A percentile compares a stretch with the other conserved stretches of the same genome.
Conservation (phyloP, 1,284 basidiomycete genomes). For the Malassezia japonica region DNA sequence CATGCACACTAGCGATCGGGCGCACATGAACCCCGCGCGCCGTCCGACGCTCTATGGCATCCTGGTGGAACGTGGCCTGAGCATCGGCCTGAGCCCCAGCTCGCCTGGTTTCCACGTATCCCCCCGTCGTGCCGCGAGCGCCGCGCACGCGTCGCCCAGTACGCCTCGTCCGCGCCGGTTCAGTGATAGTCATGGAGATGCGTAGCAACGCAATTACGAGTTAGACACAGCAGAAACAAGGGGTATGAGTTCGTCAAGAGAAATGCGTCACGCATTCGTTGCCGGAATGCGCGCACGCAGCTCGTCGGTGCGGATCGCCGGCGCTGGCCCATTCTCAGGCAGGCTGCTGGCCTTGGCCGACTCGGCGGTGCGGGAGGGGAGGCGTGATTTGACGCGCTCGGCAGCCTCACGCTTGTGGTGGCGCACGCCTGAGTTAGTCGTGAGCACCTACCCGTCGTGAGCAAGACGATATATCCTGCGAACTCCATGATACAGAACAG, state of each 20-base stretch:
- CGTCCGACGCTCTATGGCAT: slow-evolving; percentile 13
- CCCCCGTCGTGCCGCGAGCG: slow-evolving; percentile 1
- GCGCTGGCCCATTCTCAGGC: too few species aligned
- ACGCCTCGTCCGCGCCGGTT: too few species aligned
- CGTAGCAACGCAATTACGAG: too few species aligned
- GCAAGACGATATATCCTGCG: slow-evolving; percentile 1
- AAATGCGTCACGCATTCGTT: too few species aligned
- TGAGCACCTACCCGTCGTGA: not conserved
- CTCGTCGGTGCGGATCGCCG: too few species aligned
- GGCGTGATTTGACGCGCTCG: not conserved
- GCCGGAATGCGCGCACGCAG: too few species aligned
- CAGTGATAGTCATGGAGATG: too few species aligned
- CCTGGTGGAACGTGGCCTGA: slow-evolving; percentile 38
- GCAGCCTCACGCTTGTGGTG: not conserved
- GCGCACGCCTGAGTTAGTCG: not conserved
- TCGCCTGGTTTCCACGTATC: slow-evolving; percentile 43
- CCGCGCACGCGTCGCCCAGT: not conserved
- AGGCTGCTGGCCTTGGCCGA: too few species aligned
- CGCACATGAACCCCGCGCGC: slow-evolving; percentile 12
- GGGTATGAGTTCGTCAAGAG: too few species aligned
- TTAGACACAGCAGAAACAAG: too few species aligned
- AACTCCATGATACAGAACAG: not conserved
- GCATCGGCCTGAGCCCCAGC: slow-evolving; percentile 39
- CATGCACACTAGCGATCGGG: slow-evolving; percentile 1
- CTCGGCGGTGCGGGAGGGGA: too few species aligned